Evolutionary conservation across 176 grass and related monocot genomes (phyloP).

Genomic region (Oryza meridionalis): DNA sequence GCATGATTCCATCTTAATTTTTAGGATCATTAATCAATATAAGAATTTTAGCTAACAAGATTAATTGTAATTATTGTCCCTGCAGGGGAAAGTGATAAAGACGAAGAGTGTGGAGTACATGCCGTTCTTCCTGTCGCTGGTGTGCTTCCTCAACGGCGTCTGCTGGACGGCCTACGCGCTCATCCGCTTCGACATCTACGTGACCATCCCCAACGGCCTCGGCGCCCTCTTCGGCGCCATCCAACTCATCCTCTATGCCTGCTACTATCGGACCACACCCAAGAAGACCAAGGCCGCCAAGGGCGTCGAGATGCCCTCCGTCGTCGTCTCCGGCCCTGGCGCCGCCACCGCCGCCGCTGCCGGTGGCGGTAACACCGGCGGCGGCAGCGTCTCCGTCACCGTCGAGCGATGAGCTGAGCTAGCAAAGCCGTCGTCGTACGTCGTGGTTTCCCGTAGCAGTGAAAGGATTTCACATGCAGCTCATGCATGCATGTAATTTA

Average conservation of each 20-base stretch:
- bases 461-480: neutral
- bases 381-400: constrained; percentile 35
- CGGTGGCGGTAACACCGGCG: neutral
- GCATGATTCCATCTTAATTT: too few species aligned
- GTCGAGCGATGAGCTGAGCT: constrained; percentile 36
- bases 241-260: constrained; percentile 72
- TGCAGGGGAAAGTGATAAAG: constrained; percentile 61
- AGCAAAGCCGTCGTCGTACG: too few species aligned
- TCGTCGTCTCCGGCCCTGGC: neutral
- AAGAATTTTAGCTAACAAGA: too few species aligned
- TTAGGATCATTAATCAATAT: too few species aligned
- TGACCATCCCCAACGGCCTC: constrained; percentile 59
- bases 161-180: constrained; percentile 81
- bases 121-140: constrained; percentile 69
- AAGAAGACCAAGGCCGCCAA: constrained; percentile 20
- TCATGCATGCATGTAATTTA: constrained; percentile 12
- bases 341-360: neutral
- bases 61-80: too few species aligned
- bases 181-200: constrained; percentile 72
- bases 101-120: constrained; percentile 79
- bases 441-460: neutral
- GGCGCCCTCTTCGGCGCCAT: constrained; percentile 47
- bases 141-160: constrained; percentile 56
- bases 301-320: constrained; percentile 45
- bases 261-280: constrained; percentile 58